Evolutionary conservation across 305 asterid species (phyloP).

Genomic region (Fraxinus sp.): DNA sequence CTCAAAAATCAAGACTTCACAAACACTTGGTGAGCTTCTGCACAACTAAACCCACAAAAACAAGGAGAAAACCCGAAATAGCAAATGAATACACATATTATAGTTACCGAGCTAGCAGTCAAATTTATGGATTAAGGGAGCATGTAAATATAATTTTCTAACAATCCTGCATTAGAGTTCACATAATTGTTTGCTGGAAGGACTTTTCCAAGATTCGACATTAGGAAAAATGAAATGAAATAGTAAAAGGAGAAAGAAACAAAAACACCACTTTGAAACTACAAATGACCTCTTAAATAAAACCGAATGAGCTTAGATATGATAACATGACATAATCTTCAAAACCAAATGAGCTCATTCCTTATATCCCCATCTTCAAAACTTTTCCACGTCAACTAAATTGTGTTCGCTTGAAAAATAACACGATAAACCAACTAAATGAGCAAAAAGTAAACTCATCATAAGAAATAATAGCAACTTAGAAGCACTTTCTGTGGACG

Average conservation of each 20-base stretch:
- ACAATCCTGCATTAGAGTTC: neutral
- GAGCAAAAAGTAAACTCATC: neutral
- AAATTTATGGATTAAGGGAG: neutral
- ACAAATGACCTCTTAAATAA: neutral
- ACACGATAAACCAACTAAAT: neutral
- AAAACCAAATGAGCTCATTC: neutral
- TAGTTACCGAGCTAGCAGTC: neutral
- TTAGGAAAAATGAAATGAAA: neutral
- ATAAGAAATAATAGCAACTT: neutral
- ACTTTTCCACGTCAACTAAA: neutral
- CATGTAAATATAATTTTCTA: neutral
- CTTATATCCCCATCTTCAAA: neutral
- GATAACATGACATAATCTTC: neutral
- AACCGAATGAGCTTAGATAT: neutral
- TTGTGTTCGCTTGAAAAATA: neutral
- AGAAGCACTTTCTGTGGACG: neutral
- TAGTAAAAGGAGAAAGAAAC: neutral
- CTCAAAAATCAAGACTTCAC: neutral
- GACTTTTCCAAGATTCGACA: neutral
- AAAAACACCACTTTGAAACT: neutral
- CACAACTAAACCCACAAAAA: neutral
- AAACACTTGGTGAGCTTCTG: neutral
- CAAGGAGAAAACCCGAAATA: neutral
- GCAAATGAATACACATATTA: neutral
- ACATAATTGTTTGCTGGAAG: neutral